These are phyloP conservation scores for Petunia hybrid DNA, from an alignment of 305 asterid genomes.

Conservation along the genomic window DNA sequence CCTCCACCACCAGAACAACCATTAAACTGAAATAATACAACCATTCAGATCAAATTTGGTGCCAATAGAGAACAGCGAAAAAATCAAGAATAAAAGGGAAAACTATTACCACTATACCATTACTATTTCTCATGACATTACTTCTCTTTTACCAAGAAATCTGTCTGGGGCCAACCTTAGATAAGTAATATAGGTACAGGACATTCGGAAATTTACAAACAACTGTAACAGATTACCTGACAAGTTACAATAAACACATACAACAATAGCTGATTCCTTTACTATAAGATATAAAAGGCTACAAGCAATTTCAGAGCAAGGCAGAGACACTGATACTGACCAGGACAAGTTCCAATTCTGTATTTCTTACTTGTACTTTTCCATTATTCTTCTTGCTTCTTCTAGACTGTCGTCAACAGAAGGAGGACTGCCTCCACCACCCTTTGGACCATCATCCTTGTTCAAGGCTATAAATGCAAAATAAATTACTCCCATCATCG, in stretches of 20 bases:
- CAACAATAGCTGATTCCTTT: not conserved
- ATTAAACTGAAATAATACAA: not conserved
- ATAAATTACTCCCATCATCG: constrained; percentile 90
- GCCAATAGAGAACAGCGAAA: not conserved
- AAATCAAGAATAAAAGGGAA: not conserved
- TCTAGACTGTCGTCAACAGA: constrained; percentile 84
- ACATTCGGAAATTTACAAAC: constrained; percentile 4
- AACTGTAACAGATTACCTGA: not conserved
- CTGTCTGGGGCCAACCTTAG: not conserved
- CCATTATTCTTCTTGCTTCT: constrained; percentile 95
- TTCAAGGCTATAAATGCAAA: constrained; percentile 81
- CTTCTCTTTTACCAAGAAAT: no score
- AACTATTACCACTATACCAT: not conserved
- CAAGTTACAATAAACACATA: not conserved
- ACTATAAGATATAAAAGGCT: not conserved
- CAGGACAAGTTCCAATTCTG: not conserved
- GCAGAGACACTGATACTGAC: not conserved
- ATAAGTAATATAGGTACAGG: not conserved
- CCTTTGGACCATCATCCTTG: constrained; percentile 85
- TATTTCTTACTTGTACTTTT: constrained; percentile 71
- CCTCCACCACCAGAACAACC: not conserved
- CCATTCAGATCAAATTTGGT: not conserved
- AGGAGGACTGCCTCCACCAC: constrained; percentile 46
- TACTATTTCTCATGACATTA: not conserved
- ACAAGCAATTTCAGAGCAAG: not conserved